Base-by-base conservation (phyloP, 2,329 filamentous ascomycete genomes). In the Pleomassaria siparia region DNA sequence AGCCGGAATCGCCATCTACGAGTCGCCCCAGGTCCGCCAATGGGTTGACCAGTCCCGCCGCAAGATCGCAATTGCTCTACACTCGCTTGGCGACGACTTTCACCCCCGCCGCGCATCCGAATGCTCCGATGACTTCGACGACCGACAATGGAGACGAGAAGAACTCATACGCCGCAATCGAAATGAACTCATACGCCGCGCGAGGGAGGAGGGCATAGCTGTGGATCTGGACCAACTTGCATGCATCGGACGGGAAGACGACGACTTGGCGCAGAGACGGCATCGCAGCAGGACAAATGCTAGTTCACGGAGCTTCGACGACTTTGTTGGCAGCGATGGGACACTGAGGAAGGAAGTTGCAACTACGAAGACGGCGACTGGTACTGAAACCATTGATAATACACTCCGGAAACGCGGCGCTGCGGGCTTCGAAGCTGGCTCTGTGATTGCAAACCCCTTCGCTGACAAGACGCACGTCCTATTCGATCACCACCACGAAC, bases 1-100 rank as follows among this genome's bases (percentile, higher is more conserved):
- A 50, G 81, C 83, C 15, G 80, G 82, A 11, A 76, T 85, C 42
- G 83, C 83, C 43, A 77, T 84, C 37, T 84, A 85, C 66, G 80
- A 86, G 64, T 84, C 79, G 32, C 83, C 83, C 1, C 79, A 85
- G 61, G 75, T 86, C 49, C 76, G 81, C 65, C 74, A 78, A 76
- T 86, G 83, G 83, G 70, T 86, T 44, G 76, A 82, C 47, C 76
- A 80, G 46, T 82, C 80, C 46, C 79, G 83, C 37, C 80, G 80
- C 47, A 84, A 82, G 66, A 78, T 86, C 51, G 81, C 80, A 16
- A 66, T 82, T 49, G 77, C 82, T 12, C 66, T 86, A 25, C 77
- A 84, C 58, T 78, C 75, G 29, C 74, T 85, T 10, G 81, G 81
- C 40, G 80, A 85, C 62, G 82, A 84, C 43, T 76, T 85, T 29